Evolutionary conservation across 139 green algal species (phyloP).

Genomic region (Spirogloea muscicola): DNA sequence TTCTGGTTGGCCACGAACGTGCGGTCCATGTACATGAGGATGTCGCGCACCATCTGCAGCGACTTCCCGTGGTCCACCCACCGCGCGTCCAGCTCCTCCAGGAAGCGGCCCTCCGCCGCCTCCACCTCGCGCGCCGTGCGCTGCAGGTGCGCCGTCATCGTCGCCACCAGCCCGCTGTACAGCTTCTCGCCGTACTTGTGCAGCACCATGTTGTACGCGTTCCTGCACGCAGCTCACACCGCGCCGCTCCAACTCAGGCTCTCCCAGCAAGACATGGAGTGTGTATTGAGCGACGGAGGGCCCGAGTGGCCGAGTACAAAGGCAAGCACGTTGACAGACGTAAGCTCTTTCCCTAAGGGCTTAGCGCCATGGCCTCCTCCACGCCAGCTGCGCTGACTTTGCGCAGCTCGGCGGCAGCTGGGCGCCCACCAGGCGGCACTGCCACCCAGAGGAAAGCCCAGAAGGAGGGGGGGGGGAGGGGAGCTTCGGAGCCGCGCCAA

Average conservation of each 20-base stretch:
- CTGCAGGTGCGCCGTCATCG: constrained; percentile 70
- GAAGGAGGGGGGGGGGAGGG: neutral
- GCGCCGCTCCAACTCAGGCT: neutral
- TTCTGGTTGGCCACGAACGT: constrained; percentile 78
- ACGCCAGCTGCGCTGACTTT: neutral
- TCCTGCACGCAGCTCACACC: constrained; percentile 52
- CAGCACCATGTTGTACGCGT: constrained; percentile 99
- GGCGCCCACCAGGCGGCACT: neutral
- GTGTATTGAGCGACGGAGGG: neutral
- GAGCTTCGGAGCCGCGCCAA: neutral
- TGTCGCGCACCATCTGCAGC: constrained; percentile 92
- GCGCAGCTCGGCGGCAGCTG: neutral
- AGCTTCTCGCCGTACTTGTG: constrained; percentile 91
- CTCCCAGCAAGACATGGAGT: neutral
- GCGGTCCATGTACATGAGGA: constrained; percentile 99
- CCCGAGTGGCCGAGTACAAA: neutral
- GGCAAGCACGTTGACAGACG: neutral
- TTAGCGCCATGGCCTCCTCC: neutral
- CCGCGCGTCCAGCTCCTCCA: constrained; percentile 75
- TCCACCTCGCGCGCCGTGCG: constrained; percentile 69
- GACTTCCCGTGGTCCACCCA: constrained; percentile 89
- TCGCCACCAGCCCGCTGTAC: constrained; percentile 79
- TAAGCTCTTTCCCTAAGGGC: neutral
- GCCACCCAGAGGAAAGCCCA: neutral
- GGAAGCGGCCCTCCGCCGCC: constrained; percentile 68